phyloP scores from a whole-genome alignment of 176 grass and related monocot genomes.

The Oryza rufipogon region DNA sequence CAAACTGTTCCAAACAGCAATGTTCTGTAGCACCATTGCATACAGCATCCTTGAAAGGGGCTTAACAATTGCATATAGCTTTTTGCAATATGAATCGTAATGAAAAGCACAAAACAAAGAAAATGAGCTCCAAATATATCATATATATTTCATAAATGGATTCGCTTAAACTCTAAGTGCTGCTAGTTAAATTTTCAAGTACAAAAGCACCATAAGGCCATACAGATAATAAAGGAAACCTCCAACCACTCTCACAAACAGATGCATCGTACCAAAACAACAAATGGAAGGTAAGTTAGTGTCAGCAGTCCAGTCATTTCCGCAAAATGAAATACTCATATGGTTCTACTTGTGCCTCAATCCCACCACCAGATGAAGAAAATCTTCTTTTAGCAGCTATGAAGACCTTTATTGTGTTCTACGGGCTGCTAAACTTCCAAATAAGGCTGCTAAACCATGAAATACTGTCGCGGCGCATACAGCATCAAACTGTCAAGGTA shows the following conservation, averaged over 20 bases:
- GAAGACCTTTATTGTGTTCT: background rate
- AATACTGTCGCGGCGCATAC: background rate
- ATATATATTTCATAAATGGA: too few relatives aligned
- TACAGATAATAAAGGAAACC: background rate
- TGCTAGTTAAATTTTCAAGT: too few relatives aligned
- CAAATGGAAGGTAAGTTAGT: background rate
- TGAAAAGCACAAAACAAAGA: too few relatives aligned
- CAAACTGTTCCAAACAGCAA: background rate
- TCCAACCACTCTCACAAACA: background rate
- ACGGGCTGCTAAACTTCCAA: background rate
- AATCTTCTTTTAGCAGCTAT: background rate
- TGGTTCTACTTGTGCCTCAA: background rate
- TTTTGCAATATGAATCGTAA: too few relatives aligned
- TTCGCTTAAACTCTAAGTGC: too few relatives aligned
- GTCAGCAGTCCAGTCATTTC: too few relatives aligned
- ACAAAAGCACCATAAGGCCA: background rate
- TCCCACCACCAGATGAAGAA: background rate
- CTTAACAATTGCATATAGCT: too few relatives aligned
- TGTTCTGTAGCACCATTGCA: background rate
- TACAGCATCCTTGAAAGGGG: background rate
- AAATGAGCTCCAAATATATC: too few relatives aligned
- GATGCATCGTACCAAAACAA: background rate
- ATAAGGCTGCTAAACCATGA: background rate
- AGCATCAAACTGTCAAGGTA: background rate
- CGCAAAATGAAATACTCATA: background rate